phyloP scores from a whole-genome alignment of 176 grass and related monocot genomes.

The Triticum dicoccoides region DNA sequence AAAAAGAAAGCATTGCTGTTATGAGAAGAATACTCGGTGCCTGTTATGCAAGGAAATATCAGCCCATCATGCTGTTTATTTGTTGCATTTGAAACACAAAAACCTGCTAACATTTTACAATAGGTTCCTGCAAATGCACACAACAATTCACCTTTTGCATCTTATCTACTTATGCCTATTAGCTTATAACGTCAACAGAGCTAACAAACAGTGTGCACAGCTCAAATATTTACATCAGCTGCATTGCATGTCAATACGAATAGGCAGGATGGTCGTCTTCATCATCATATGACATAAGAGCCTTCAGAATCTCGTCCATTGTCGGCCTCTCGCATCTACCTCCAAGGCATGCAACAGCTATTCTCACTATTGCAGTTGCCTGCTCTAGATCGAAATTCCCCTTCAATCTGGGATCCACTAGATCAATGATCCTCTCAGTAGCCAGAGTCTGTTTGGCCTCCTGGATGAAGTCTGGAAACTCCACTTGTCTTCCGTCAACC shows the following conservation, averaged over 20 bases:
- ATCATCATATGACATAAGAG: constrained; percentile 45
- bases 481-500: constrained; percentile 13
- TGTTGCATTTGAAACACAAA: neutral
- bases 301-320: constrained; percentile 61
- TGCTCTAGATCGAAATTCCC: constrained; percentile 53
- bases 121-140: neutral
- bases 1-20: neutral
- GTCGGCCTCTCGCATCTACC: constrained; percentile 60
- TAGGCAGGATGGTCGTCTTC: constrained; percentile 46
- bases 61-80: neutral
- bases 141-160: neutral
- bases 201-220: neutral
- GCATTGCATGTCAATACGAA: constrained; percentile 41
- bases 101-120: constrained; percentile 1
- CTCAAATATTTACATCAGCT: neutral
- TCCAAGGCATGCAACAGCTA: constrained; percentile 56
- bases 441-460: constrained; percentile 39
- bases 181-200: neutral
- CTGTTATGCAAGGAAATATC: neutral
- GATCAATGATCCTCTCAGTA: constrained; percentile 25
- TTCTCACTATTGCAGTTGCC: constrained; percentile 38
- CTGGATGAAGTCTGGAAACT: constrained; percentile 37
- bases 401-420: constrained; percentile 49
- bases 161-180: neutral
- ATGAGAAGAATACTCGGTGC: neutral